phyloP scores from a whole-genome alignment of 1,284 basidiomycete species.

The Gomphus sp. region DNA sequence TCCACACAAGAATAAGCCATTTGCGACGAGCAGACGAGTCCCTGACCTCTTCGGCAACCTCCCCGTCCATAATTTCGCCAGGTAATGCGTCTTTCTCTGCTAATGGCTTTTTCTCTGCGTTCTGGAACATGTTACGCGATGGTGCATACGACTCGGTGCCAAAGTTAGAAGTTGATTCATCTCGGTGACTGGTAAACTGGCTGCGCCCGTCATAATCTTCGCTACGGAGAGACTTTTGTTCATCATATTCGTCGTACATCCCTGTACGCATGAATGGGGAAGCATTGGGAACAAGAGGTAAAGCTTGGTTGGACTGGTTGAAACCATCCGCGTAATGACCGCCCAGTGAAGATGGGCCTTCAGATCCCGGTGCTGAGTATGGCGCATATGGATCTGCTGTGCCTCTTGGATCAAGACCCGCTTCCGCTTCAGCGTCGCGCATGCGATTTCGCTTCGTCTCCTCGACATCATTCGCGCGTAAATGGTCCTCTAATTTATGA shows the following conservation, averaged over 20 bases:
- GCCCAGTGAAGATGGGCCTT: conserved; percentile 32
- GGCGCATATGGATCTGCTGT: conserved; percentile 73
- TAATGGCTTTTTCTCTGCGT: conserved; percentile 62
- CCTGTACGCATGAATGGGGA: conserved; percentile 68
- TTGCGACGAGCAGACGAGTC: conserved; percentile 71
- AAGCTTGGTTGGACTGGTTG: conserved; percentile 46
- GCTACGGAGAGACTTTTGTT: conserved; percentile 63
- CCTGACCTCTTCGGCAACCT: conserved; percentile 81
- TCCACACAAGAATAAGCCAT: conserved; percentile 86
- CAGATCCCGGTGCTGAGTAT: conserved; percentile 44
- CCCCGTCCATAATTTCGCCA: conserved; percentile 73
- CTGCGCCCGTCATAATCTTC: conserved; percentile 72
- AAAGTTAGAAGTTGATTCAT: conserved; percentile 71
- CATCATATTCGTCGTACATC: conserved; percentile 72
- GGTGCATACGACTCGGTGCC: conserved; percentile 90
- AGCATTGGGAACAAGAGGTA: conserved; percentile 72
- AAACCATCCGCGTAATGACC: conserved; percentile 40
- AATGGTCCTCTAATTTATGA: conserved; percentile 82
- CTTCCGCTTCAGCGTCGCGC: conserved; percentile 66
- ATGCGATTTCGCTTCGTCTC: conserved; percentile 72
- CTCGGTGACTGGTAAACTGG: conserved; percentile 63
- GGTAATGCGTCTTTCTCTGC: conserved; percentile 74
- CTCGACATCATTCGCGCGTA: conserved; percentile 76
- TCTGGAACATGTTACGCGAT: conserved; percentile 91
- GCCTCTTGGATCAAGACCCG: conserved; percentile 60